A percentile compares a stretch with the other conserved stretches of the same genome.
phyloP scores from a whole-genome alignment of 495 filamentous ascomycete genomes.

The Lasiosphaeria ovina region DNA sequence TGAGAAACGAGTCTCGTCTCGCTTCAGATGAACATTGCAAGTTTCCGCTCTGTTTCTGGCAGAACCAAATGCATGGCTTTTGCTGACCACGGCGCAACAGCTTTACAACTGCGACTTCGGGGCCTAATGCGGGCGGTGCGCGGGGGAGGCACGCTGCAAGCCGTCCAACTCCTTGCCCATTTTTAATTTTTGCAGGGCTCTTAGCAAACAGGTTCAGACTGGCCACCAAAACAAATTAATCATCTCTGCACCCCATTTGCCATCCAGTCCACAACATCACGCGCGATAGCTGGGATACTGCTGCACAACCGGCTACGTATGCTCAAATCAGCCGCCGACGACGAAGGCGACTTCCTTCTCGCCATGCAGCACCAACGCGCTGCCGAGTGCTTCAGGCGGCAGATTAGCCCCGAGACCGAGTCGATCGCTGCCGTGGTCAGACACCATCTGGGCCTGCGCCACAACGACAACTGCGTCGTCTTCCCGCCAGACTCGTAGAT shows the following conservation, averaged over 20 bases:
- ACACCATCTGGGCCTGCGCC: constrained; percentile 17
- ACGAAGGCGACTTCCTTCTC: constrained; percentile 8
- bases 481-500: constrained; percentile 25
- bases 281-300: constrained; percentile 1
- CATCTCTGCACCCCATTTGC: not conserved
- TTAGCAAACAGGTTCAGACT: too few species aligned
- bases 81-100: too few species aligned
- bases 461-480: constrained; percentile 6
- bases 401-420: constrained; percentile 2
- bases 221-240: not conserved
- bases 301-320: not conserved
- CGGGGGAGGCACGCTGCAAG: too few species aligned
- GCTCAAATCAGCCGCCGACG: not conserved
- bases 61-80: too few species aligned
- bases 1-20: too few species aligned
- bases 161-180: not conserved
- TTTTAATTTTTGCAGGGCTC: not conserved
- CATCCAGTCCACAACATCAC: not conserved
- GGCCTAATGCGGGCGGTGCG: too few species aligned
- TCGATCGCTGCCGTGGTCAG: constrained; percentile 13
- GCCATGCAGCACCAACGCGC: constrained; percentile 7
- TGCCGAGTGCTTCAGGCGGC: constrained; percentile 3
- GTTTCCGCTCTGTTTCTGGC: too few species aligned
- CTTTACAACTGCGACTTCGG: too few species aligned
- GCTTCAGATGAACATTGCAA: too few species aligned